Evolutionary conservation across 1,284 basidiomycete genomes (phyloP).

Genomic region (Trametes versicolor): DNA sequence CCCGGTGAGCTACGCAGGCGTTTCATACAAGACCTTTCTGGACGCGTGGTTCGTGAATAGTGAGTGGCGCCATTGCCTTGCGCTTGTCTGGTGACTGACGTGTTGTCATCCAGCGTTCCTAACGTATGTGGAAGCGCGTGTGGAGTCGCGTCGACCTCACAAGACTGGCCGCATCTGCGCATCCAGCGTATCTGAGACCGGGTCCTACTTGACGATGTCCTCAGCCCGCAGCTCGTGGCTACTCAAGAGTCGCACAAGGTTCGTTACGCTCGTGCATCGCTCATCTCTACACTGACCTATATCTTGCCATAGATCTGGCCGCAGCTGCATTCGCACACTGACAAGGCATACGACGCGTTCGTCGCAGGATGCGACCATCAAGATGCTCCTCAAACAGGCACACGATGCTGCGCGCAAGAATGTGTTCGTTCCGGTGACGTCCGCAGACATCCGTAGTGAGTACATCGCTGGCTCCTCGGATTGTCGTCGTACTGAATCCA

Average conservation of each 20-base stretch:
- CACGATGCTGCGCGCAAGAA: constrained; percentile 20
- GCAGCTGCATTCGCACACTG: constrained; percentile 6
- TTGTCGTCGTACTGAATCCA: background rate
- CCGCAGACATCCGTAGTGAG: constrained; percentile 22
- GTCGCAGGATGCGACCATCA: constrained; percentile 22
- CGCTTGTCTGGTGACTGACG: no score
- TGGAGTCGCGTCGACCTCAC: no score
- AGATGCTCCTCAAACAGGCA: constrained; percentile 20
- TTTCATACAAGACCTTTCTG: constrained; percentile 29
- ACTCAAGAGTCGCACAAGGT: constrained; percentile 12
- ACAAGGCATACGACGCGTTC: constrained; percentile 28
- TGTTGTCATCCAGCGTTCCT: constrained; percentile 23
- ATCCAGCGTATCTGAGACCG: constrained; percentile 31
- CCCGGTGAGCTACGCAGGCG: constrained; percentile 26
- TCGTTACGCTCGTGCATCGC: background rate
- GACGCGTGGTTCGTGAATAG: constrained; percentile 34
- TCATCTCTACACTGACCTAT: background rate
- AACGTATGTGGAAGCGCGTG: constrained; percentile 11
- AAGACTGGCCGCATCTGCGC: background rate
- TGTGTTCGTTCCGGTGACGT: constrained; percentile 18
- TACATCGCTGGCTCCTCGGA: background rate
- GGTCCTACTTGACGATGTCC: constrained; percentile 27
- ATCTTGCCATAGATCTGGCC: constrained; percentile 16
- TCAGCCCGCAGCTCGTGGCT: constrained; percentile 18
- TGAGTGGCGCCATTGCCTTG: constrained; percentile 3